Conservation (phyloP, 2,329 filamentous ascomycete genomes). For the Ramularia endophylla region DNA sequence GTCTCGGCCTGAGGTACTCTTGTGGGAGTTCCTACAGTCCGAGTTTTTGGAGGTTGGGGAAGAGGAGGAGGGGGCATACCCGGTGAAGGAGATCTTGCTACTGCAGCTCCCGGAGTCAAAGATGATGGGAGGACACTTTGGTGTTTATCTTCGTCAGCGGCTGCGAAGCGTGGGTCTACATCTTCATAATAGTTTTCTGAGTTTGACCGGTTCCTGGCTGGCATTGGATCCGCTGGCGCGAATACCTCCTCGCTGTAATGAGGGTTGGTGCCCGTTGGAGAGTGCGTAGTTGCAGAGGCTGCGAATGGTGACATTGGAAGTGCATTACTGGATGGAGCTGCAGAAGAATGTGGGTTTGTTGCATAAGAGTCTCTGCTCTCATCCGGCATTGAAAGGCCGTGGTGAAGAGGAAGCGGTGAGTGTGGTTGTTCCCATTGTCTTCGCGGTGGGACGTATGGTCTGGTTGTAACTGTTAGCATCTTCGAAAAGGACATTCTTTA, state of each 20-base stretch:
- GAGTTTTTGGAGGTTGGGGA: neutral
- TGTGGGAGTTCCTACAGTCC: neutral
- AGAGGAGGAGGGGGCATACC: neutral
- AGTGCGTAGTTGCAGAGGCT: constrained; percentile 19
- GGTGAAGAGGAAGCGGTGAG: too few species aligned
- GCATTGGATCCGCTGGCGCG: neutral
- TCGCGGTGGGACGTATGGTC: constrained; percentile 44
- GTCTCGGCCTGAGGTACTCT: too few species aligned
- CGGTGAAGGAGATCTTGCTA: constrained; percentile 6
- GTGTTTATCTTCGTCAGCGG: constrained; percentile 29
- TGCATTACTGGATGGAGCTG: constrained; percentile 15
- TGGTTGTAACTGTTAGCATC: constrained; percentile 22
- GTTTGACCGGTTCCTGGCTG: constrained; percentile 27
- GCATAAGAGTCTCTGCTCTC: neutral
- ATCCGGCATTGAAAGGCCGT: constrained; percentile 1
- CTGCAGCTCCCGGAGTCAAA: constrained; percentile 10
- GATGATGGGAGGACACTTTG: constrained; percentile 9
- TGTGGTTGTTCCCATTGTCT: constrained; percentile 32
- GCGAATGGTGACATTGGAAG: constrained; percentile 23
- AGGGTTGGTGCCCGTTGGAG: too few species aligned
- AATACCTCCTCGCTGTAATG: too few species aligned
- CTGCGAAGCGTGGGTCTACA: constrained; percentile 79
- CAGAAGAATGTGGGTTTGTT: constrained; percentile 12
- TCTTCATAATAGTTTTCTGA: constrained; percentile 79
- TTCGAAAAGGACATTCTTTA: neutral